A percentile compares a stretch with the other conserved stretches of the same genome.
phyloP scores from a whole-genome alignment of 139 green algal species.

The Coelastrella sp. region DNA sequence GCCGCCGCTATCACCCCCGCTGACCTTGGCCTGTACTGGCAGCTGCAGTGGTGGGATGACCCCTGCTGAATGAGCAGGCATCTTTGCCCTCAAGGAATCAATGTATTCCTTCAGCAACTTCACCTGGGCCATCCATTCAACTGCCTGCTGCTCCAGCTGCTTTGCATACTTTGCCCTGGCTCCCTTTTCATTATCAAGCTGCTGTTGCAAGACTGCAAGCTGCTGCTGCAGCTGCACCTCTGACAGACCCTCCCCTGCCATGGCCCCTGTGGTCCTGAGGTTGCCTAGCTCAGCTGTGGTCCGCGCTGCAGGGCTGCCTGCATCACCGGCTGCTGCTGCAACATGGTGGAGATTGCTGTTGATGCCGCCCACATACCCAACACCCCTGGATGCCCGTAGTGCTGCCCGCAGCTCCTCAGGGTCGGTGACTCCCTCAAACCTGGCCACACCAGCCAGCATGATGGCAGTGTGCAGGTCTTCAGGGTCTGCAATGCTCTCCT shows the following conservation, averaged over 20 bases:
- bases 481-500: slow-evolving; percentile 39
- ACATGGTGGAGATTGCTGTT: background rate
- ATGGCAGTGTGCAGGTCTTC: slow-evolving; percentile 38
- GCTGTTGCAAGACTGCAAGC: slow-evolving; percentile 16
- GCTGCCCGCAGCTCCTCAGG: background rate
- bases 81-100: slow-evolving; percentile 33
- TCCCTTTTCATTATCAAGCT: slow-evolving; percentile 37
- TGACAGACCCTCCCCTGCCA: background rate
- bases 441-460: background rate
- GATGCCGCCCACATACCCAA: background rate
- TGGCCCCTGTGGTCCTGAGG: background rate
- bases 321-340: background rate
- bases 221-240: background rate
- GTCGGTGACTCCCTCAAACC: slow-evolving; percentile 23
- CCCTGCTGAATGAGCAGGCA: background rate
- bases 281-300: background rate
- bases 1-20: background rate
- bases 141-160: slow-evolving; percentile 64
- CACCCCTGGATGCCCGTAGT: slow-evolving; percentile 9
- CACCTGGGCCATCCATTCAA: slow-evolving; percentile 62
- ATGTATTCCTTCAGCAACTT: slow-evolving; percentile 64
- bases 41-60: background rate
- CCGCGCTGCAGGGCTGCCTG: background rate
- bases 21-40: background rate
- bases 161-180: slow-evolving; percentile 53